These are phyloP conservation scores for Alternaria gansuensis DNA, from an alignment of 2,329 filamentous ascomycete genomes.

Conservation along the genomic window DNA sequence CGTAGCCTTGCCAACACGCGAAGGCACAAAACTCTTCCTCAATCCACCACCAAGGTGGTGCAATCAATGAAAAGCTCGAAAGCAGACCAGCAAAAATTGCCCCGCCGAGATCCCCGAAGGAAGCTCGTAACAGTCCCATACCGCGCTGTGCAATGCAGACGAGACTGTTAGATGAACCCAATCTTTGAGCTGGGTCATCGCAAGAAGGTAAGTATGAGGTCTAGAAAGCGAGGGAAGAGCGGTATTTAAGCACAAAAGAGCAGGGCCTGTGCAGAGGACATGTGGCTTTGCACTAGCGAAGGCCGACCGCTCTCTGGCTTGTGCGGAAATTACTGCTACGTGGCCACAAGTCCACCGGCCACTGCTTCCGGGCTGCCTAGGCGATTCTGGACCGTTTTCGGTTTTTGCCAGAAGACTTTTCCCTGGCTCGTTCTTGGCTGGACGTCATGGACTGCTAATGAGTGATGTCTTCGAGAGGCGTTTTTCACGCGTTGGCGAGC, in stretches of 20 bases:
- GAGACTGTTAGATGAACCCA: conserved; percentile 41
- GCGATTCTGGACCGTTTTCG: background rate
- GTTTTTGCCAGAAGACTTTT: background rate
- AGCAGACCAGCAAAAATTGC: conserved; percentile 45
- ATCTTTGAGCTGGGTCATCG: conserved; percentile 46
- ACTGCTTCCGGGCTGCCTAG: background rate
- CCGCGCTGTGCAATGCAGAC: conserved; percentile 54
- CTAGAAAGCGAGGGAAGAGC: background rate
- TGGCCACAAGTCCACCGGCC: conserved; percentile 1
- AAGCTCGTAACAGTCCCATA: conserved; percentile 46
- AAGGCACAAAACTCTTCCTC: conserved; percentile 47
- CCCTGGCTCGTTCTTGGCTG: conserved; percentile 10
- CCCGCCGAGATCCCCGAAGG: conserved; percentile 49
- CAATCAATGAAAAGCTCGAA: conserved; percentile 51
- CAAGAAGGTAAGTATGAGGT: conserved; percentile 48
- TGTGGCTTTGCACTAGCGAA: conserved; percentile 2
- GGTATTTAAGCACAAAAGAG: background rate
- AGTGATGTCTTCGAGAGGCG: background rate
- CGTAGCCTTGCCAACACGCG: background rate
- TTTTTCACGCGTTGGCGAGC: conserved; percentile 6
- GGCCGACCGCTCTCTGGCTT: background rate
- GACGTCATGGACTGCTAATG: conserved; percentile 5
- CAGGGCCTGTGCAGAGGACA: background rate
- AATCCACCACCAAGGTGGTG: conserved; percentile 44
- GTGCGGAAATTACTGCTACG: conserved; percentile 9